phyloP scores from a whole-genome alignment of 2,329 filamentous ascomycete species.

The Echinosphaeria canescens region DNA sequence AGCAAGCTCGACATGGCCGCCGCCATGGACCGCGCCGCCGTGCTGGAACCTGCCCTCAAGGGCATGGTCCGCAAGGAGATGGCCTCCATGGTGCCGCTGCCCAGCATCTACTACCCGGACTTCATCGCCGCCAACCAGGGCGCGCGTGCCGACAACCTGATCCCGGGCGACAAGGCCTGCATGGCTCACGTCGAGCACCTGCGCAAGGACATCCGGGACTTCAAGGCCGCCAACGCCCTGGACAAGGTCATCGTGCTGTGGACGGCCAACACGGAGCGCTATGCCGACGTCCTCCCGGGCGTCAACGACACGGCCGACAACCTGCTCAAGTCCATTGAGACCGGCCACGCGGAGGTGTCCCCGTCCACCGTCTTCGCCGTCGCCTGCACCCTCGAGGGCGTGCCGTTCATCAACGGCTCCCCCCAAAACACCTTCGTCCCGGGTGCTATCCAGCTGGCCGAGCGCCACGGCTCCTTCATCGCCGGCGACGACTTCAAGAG shows the following conservation, averaged over 20 bases:
- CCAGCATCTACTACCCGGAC: slow-evolving; percentile 95
- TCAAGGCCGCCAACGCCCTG: slow-evolving; percentile 66
- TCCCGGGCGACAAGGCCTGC: slow-evolving; percentile 67
- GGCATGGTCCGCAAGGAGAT: slow-evolving; percentile 80
- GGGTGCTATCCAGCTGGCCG: slow-evolving; percentile 73
- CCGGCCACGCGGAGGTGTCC: slow-evolving; percentile 75
- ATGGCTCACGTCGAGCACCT: slow-evolving; percentile 82
- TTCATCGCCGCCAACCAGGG: slow-evolving; percentile 99
- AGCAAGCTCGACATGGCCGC: slow-evolving; percentile 73
- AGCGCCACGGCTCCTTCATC: slow-evolving; percentile 74
- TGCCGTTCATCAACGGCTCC: slow-evolving; percentile 97
- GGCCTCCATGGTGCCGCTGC: slow-evolving; percentile 68
- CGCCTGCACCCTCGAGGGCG: slow-evolving; percentile 72
- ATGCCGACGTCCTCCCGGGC: slow-evolving; percentile 66
- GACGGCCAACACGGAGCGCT: slow-evolving; percentile 98
- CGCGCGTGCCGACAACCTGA: slow-evolving; percentile 79
- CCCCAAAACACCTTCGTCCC: slow-evolving; percentile 98
- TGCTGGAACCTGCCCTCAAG: slow-evolving; percentile 93
- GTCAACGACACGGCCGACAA: slow-evolving; percentile 97
- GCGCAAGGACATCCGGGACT: slow-evolving; percentile 82
- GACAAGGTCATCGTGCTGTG: slow-evolving; percentile 96
- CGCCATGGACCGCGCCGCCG: slow-evolving; percentile 88
- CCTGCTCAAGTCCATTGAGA: slow-evolving; percentile 68
- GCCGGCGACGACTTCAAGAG: slow-evolving; percentile 99
- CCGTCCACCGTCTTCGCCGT: slow-evolving; percentile 94